Base-by-base conservation (phyloP, 257 asterid species). In the Fraxinus americana region DNA sequence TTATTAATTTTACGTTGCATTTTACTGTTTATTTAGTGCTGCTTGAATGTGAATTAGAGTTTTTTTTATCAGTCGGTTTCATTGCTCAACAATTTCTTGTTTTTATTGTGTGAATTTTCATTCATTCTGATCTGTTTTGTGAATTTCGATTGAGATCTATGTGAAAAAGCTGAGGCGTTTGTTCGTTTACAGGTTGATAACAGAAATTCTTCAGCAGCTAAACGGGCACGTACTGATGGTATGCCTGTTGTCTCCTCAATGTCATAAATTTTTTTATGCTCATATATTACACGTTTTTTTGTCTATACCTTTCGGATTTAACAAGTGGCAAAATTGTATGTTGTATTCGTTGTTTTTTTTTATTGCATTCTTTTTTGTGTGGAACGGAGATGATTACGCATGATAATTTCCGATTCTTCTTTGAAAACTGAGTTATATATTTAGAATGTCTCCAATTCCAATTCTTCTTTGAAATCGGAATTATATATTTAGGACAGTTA, bases 211-310 rank as follows among this genome's bases (percentile, higher is more conserved):
- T 73, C 77, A 5, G 77, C 68, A 12, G 10, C 77, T 36, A 73
- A 73, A 73, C 77, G 77, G 30, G 77, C 77, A 7, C 68, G 68
- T 25, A 73, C 77, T 27, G 68, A 73, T 73, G 68, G 77, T 73
- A 73, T 19, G 50, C 50, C 32, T 7, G 14, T 38, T 0, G 12
- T 35, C 19, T 70, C 30, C 23, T 70, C 23, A 21, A 2, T 21
- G 25, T 35, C 30, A 5, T 36, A 41, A 41, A 32, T 32, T 32
- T 32, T 38, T 38, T 27, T 70, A 38, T 38, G 74, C 32, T 34
- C 27, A 1, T 70, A 70, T 21, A 9, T 35, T 7, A 10, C 5
- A 3, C 35, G 12, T 11, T 27, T 25, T 30, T 32, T 32, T 32
- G 69, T 12, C 8, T 63, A 27, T 63, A 59, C 9, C 13, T 59